Conservation (phyloP, 2,329 filamentous ascomycete genomes). For the Penicillium digitatum region DNA sequence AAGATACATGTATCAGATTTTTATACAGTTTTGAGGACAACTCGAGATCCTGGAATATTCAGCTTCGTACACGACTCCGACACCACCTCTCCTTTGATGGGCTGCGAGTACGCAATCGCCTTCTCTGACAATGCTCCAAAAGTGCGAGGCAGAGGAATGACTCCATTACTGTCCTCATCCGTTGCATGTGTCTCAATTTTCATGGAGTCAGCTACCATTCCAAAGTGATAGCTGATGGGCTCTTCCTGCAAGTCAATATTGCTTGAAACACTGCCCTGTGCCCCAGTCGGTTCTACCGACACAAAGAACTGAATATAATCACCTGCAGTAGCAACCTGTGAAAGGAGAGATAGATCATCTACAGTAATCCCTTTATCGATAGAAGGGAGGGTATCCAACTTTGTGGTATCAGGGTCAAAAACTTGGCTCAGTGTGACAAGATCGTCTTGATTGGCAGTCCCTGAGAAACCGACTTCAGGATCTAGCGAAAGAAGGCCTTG, state of each 20-base stretch:
- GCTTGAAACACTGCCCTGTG: background rate
- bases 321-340: slow-evolving; percentile 36
- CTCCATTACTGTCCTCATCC: slow-evolving; percentile 3
- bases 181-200: background rate
- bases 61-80: slow-evolving; percentile 32
- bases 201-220: slow-evolving; percentile 32
- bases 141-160: slow-evolving; percentile 27
- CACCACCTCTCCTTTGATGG: slow-evolving; percentile 4
- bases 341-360: slow-evolving; percentile 37
- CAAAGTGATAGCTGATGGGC: slow-evolving; percentile 30
- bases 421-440: slow-evolving; percentile 25
- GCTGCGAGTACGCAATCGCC: slow-evolving; percentile 34
- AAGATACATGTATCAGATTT: background rate
- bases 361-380: slow-evolving; percentile 22
- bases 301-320: slow-evolving; percentile 44
- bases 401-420: slow-evolving; percentile 15
- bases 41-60: slow-evolving; percentile 33
- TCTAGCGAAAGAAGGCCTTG: slow-evolving; percentile 43
- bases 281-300: slow-evolving; percentile 24
- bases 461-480: slow-evolving; percentile 35
- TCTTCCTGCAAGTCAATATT: background rate
- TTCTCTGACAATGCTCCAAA: slow-evolving; percentile 43
- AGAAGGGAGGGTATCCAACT: slow-evolving; percentile 17
- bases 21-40: slow-evolving; percentile 18
- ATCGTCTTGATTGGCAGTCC: slow-evolving; percentile 11